phyloP scores from a whole-genome alignment of 108 stramenopile genomes.

The Fragilaria crotonensis region DNA sequence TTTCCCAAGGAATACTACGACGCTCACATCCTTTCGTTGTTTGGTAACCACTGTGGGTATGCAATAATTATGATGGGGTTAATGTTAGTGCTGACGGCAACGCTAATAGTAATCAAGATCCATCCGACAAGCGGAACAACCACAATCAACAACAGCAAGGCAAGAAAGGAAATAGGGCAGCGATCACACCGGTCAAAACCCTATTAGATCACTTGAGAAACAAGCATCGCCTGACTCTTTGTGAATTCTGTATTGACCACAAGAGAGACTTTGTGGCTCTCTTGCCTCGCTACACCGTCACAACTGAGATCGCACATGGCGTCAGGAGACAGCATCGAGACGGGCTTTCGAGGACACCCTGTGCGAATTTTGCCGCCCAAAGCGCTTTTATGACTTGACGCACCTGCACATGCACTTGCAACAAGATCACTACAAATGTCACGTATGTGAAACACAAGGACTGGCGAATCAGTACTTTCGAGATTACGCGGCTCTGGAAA shows the following conservation, averaged over 20 bases:
- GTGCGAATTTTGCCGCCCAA: slow-evolving; percentile 81
- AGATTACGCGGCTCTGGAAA: slow-evolving; percentile 56
- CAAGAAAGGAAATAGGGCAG: neutral
- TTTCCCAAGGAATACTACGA: slow-evolving; percentile 54
- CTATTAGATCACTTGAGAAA: slow-evolving; percentile 69
- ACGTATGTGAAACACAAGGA: slow-evolving; percentile 73
- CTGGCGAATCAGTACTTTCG: slow-evolving; percentile 79
- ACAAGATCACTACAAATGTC: slow-evolving; percentile 86
- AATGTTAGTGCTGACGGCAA: slow-evolving; percentile 3
- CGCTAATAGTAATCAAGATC: slow-evolving; percentile 1
- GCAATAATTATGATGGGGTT: slow-evolving; percentile 29
- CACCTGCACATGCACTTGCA: slow-evolving; percentile 79
- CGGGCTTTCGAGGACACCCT: slow-evolving; percentile 79
- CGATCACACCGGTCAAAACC: slow-evolving; percentile 19
- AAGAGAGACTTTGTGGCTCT: slow-evolving; percentile 72
- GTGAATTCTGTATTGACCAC: slow-evolving; percentile 70
- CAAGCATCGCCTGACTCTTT: slow-evolving; percentile 54
- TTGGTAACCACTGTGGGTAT: slow-evolving; percentile 50
- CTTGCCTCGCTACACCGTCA: slow-evolving; percentile 52
- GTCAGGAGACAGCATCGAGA: slow-evolving; percentile 55
- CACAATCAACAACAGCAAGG: neutral
- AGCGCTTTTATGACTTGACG: slow-evolving; percentile 72
- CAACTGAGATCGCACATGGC: slow-evolving; percentile 62
- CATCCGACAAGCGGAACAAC: slow-evolving; percentile 14
- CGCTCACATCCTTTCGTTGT: slow-evolving; percentile 44